Evolutionary conservation across 1,284 basidiomycete species (phyloP).

Genomic region (Cystobasidium sp.): DNA sequence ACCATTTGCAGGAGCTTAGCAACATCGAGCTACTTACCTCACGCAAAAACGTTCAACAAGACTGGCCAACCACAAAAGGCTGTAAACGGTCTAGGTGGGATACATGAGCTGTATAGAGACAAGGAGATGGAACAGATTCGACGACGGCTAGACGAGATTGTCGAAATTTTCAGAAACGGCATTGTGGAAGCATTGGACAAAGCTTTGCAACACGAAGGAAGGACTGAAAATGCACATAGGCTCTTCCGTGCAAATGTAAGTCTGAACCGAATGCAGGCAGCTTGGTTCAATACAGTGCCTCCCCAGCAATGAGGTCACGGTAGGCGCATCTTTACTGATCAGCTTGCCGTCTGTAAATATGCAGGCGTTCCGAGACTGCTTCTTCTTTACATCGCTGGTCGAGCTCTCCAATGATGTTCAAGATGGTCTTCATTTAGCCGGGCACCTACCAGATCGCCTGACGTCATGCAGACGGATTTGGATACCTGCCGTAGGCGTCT

Average conservation of each 20-base stretch:
- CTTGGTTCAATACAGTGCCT: no score
- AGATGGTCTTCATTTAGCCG: background rate
- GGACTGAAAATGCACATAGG: background rate
- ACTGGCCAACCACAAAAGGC: background rate
- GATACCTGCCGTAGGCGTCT: constrained; percentile 11
- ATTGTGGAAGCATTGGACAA: constrained; percentile 18
- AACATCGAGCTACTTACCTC: background rate
- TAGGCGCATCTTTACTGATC: background rate
- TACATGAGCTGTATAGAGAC: background rate
- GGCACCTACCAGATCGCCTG: background rate
- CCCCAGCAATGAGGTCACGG: no score
- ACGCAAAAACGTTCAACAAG: background rate
- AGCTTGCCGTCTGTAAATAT: background rate
- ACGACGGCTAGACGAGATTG: constrained; percentile 14
- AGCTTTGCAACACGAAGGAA: background rate
- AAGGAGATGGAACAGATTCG: constrained; percentile 4
- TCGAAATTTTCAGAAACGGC: constrained; percentile 3
- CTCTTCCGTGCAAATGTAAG: constrained; percentile 28
- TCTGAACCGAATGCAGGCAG: background rate
- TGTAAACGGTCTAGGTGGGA: no score
- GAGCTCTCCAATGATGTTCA: constrained; percentile 31
- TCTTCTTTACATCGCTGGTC: constrained; percentile 39
- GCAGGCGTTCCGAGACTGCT: constrained; percentile 27
- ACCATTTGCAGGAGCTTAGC: constrained; percentile 7
- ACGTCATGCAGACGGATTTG: constrained; percentile 10